Evolutionary conservation across 495 filamentous ascomycete species (phyloP).

Genomic region (Aspergillus kassunensis): DNA sequence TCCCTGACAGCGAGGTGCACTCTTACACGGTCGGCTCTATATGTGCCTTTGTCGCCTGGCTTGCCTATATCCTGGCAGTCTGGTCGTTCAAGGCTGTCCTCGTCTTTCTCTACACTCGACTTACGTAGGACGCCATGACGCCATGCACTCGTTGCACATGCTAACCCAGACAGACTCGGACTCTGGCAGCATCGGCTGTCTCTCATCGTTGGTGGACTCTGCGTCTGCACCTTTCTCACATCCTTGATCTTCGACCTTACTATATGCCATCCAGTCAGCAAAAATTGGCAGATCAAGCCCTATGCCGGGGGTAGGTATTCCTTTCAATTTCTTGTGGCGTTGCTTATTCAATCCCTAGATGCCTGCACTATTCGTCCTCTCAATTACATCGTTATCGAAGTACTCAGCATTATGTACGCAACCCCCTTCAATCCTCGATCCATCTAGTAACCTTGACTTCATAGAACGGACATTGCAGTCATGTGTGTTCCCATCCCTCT

Average conservation of each 20-base stretch:
- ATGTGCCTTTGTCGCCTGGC: conserved; percentile 32
- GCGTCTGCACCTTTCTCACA: conserved; percentile 37
- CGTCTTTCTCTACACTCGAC: conserved; percentile 43
- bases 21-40: conserved; percentile 5
- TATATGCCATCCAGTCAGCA: conserved; percentile 38
- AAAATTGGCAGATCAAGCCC: conserved; percentile 47
- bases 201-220: conserved; percentile 14
- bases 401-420: conserved; percentile 16
- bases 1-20: conserved; percentile 4
- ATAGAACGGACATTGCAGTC: conserved; percentile 10
- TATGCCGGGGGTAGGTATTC: conserved; percentile 29
- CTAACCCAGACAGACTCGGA: conserved; percentile 5
- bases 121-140: conserved; percentile 33
- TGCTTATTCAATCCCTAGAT: conserved; percentile 2
- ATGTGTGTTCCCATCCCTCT: conserved; percentile 13
- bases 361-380: conserved; percentile 14
- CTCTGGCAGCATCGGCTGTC: conserved; percentile 16
- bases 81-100: conserved; percentile 49
- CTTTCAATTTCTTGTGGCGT: not conserved
- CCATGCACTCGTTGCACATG: not conserved
- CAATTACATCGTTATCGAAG: conserved; percentile 18
- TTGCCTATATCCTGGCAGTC: conserved; percentile 41
- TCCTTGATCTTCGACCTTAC: conserved; percentile 39
- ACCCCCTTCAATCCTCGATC: not conserved
- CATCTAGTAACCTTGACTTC: not conserved